Percentiles rank a stretch among this genome's conserved stretches.
Evolutionary conservation across 2,329 filamentous ascomycete genomes (phyloP).

Genomic region (Hypoxylon sp.): DNA sequence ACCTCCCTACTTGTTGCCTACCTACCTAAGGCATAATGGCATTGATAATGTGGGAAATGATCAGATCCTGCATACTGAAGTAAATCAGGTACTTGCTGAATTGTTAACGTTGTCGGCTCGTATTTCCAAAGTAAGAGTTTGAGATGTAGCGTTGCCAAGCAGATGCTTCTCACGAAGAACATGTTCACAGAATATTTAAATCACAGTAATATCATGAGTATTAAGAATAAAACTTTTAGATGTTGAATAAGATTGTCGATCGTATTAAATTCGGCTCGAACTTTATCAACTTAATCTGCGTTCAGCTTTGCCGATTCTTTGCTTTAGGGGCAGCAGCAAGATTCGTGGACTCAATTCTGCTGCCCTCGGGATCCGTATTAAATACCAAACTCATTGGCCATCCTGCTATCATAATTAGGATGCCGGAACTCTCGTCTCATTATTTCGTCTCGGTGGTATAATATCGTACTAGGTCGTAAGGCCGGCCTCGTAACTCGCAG

Average conservation of each 20-base stretch:
- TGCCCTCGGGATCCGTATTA: slow-evolving; percentile 38
- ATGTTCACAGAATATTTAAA: slow-evolving; percentile 10
- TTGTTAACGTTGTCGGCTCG: slow-evolving; percentile 16
- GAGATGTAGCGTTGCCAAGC: slow-evolving; percentile 19
- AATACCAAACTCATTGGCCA: slow-evolving; percentile 37
- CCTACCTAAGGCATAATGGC: neutral
- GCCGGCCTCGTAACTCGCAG: slow-evolving; percentile 34
- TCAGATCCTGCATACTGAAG: slow-evolving; percentile 1
- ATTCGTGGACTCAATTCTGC: slow-evolving; percentile 22
- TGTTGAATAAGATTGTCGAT: slow-evolving; percentile 17
- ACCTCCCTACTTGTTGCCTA: slow-evolving; percentile 1
- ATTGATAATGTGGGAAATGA: slow-evolving; percentile 10
- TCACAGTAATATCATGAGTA: neutral
- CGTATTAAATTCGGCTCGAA: slow-evolving; percentile 42
- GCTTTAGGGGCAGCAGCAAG: slow-evolving; percentile 19
- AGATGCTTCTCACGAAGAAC: neutral
- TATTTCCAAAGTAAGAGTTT: slow-evolving; percentile 4
- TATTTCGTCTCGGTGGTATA: slow-evolving; percentile 46
- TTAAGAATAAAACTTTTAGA: slow-evolving; percentile 3
- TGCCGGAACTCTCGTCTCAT: slow-evolving; percentile 34
- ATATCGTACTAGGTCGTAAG: slow-evolving; percentile 30
- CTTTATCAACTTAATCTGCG: slow-evolving; percentile 43
- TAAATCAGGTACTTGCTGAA: slow-evolving; percentile 13
- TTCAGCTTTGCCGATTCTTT: slow-evolving; percentile 38
- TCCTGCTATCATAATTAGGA: slow-evolving; percentile 28